These are phyloP conservation scores for Trichaptum fuscoviolaceum DNA, from an alignment of 768 basidiomycete genomes.

Conservation along the genomic window DNA sequence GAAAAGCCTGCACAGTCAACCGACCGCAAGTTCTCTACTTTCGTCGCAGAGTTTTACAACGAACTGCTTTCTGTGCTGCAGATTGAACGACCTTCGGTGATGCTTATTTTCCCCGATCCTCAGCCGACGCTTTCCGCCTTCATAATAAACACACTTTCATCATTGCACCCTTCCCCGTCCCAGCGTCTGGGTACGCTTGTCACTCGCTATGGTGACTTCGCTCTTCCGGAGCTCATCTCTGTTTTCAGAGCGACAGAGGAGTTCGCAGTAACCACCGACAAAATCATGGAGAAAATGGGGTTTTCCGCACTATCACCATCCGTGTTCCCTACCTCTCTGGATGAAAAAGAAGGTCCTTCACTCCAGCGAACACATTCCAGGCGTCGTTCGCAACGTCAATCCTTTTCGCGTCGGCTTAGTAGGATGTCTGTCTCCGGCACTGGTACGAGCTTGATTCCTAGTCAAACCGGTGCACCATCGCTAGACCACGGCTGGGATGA, in stretches of 20 bases:
- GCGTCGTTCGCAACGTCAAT: slow-evolving; percentile 24
- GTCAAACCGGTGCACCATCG: slow-evolving; percentile 10
- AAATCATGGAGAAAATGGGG: slow-evolving; percentile 66
- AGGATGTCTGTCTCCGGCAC: slow-evolving; percentile 39
- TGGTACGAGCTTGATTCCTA: slow-evolving; percentile 11
- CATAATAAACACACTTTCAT: slow-evolving; percentile 74
- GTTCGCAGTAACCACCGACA: slow-evolving; percentile 68
- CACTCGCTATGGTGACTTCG: slow-evolving; percentile 56
- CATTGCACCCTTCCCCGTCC: slow-evolving; percentile 75
- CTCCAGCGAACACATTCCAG: slow-evolving; percentile 13
- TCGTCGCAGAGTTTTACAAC: slow-evolving; percentile 73
- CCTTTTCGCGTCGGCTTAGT: slow-evolving; percentile 54
- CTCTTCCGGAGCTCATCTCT: slow-evolving; percentile 66
- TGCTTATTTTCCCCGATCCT: slow-evolving; percentile 86
- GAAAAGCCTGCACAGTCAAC: slow-evolving; percentile 26
- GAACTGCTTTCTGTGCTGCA: slow-evolving; percentile 60
- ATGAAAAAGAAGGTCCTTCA: slow-evolving; percentile 11
- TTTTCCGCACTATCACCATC: slow-evolving; percentile 35
- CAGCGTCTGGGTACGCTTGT: slow-evolving; percentile 71
- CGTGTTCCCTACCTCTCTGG: slow-evolving; percentile 11
- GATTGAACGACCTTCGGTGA: slow-evolving; percentile 67
- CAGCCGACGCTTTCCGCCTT: slow-evolving; percentile 70
- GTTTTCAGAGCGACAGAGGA: slow-evolving; percentile 75
- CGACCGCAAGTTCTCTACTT: slow-evolving; percentile 46
- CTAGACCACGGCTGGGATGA: slow-evolving; percentile 76